A percentile compares a stretch with the other conserved stretches of the same genome.
Conservation (phyloP, 306 rosid species). For the Corylus heterophylla region DNA sequence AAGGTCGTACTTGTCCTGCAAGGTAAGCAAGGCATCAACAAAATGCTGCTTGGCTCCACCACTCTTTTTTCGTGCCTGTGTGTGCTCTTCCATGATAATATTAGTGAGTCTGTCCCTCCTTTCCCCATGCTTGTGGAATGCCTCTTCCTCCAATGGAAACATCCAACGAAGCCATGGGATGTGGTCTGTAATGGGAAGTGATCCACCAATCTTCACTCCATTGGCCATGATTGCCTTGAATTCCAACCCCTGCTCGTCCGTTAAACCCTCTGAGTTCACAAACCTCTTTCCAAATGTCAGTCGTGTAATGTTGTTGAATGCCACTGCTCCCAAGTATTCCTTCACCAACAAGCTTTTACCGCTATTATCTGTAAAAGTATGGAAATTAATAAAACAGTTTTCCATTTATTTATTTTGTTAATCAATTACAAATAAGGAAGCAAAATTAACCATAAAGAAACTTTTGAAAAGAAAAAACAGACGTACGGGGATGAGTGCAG, state of each 20-base stretch:
- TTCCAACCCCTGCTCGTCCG: conserved; percentile 71
- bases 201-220: conserved; percentile 80
- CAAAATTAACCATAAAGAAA: background rate
- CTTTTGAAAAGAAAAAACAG: background rate
- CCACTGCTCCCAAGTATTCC: conserved; percentile 71
- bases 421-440: no score
- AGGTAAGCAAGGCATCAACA: conserved; percentile 79
- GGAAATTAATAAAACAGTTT: background rate
- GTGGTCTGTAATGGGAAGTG: conserved; percentile 79
- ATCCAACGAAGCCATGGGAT: conserved; percentile 89
- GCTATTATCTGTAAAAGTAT: conserved; percentile 31
- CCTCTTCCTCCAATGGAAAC: conserved; percentile 84
- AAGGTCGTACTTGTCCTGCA: conserved; percentile 77
- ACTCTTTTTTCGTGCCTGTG: conserved; percentile 51
- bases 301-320: conserved; percentile 93
- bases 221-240: conserved; percentile 68
- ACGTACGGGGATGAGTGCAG: background rate
- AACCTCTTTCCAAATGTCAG: conserved; percentile 88
- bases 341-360: conserved; percentile 56
- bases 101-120: conserved; percentile 72
- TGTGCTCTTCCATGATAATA: conserved; percentile 89
- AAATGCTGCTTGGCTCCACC: conserved; percentile 84
- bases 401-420: background rate
- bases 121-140: conserved; percentile 74
- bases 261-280: conserved; percentile 60